phyloP scores from a whole-genome alignment of 2,329 filamentous ascomycete species.

The Hypoxylon sp. region DNA sequence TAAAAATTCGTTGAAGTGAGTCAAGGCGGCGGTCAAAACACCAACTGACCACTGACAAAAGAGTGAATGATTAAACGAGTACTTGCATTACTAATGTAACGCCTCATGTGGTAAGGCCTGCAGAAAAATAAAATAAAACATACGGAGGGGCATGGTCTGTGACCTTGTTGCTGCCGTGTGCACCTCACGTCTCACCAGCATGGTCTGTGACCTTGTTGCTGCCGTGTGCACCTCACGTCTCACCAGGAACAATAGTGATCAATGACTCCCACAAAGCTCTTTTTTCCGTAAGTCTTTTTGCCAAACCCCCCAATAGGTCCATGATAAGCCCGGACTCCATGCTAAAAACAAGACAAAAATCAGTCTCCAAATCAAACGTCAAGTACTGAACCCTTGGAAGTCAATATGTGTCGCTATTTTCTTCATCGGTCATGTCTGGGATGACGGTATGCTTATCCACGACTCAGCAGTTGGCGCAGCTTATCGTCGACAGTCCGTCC shows the following conservation, averaged over 20 bases:
- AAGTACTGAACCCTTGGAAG: conserved; percentile 5
- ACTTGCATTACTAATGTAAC: conserved; percentile 6
- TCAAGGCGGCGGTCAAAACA: neutral
- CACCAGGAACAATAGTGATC: neutral
- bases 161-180: conserved; percentile 5
- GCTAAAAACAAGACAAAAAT: conserved; percentile 31
- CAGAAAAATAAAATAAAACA: neutral
- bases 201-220: no score
- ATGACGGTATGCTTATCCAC: neutral
- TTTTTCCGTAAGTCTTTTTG: conserved; percentile 5
- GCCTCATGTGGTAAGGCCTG: neutral
- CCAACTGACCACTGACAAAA: neutral
- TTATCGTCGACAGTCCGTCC: conserved; percentile 14
- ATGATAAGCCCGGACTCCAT: conserved; percentile 37
- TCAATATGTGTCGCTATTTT: neutral
- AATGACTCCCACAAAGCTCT: conserved; percentile 3
- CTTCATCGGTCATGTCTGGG: neutral
- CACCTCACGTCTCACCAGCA: neutral
- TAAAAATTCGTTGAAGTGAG: neutral
- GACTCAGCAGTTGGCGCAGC: conserved; percentile 3
- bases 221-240: neutral
- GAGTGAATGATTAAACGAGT: conserved; percentile 5
- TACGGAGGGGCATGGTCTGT: neutral
- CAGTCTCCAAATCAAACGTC: conserved; percentile 19
- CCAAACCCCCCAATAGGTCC: conserved; percentile 7